phyloP scores from a whole-genome alignment of 257 asterid genomes.

The Fraxinus cuspidata region DNA sequence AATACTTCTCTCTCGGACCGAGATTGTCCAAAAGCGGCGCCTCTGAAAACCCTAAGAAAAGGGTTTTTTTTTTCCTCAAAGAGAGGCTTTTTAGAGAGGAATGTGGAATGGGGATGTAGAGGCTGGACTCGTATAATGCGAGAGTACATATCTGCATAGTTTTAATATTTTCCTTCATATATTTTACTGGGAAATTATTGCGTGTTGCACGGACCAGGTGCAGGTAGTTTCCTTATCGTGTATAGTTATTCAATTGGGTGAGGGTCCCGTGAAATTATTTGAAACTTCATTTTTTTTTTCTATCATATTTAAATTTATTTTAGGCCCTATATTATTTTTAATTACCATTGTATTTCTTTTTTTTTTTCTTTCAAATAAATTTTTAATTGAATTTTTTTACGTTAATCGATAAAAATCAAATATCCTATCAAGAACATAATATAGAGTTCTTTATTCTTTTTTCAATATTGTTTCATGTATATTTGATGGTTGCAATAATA shows the following conservation, averaged over 20 bases:
- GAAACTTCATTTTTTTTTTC: neutral
- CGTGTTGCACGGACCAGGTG: constrained; percentile 28
- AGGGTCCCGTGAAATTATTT: neutral
- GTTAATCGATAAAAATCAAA: no score
- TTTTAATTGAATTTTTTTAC: no score
- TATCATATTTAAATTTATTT: no score
- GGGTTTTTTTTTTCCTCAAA: neutral
- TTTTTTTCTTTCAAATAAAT: no score
- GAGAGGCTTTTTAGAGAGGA: constrained; percentile 30
- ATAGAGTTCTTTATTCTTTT: no score
- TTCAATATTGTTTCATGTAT: no score
- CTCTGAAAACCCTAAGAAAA: constrained; percentile 41
- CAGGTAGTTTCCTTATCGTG: constrained; percentile 20
- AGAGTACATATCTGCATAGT: neutral
- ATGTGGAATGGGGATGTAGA: constrained; percentile 11
- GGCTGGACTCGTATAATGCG: constrained; percentile 11
- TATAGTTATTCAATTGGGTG: neutral
- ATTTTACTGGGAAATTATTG: constrained; percentile 30
- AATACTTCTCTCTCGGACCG: constrained; percentile 26
- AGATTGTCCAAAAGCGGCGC: constrained; percentile 38
- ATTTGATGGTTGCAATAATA: neutral
- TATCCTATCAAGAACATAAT: no score
- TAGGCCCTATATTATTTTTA: no score
- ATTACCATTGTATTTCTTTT: no score
- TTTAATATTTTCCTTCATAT: neutral